Evolutionary conservation across 352 stramenopile species (phyloP).

Genomic region (Blastocystis sp.): DNA sequence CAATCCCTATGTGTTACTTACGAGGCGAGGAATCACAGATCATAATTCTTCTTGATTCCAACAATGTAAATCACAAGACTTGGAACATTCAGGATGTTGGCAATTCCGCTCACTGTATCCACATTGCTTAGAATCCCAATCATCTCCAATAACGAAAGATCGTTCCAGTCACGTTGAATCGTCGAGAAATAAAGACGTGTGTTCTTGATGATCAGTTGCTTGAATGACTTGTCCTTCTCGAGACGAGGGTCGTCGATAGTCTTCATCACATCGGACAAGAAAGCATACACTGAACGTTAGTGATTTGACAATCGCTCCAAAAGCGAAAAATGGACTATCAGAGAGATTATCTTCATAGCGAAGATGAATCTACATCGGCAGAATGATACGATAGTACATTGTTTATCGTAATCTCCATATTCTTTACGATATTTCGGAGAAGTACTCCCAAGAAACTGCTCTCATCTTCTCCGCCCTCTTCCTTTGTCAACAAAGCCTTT

Average conservation of each 20-base stretch:
- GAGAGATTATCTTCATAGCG: slow-evolving; percentile 40
- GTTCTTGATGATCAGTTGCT: slow-evolving; percentile 50
- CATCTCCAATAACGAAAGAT: slow-evolving; percentile 16
- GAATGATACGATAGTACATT: background rate
- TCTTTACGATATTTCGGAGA: slow-evolving; percentile 39
- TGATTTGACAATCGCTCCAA: slow-evolving; percentile 4
- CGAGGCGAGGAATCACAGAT: background rate
- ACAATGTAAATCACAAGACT: slow-evolving; percentile 16
- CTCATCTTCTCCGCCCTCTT: slow-evolving; percentile 52
- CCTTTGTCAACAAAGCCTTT: slow-evolving; percentile 33
- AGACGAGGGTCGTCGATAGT: slow-evolving; percentile 2
- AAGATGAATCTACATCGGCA: background rate
- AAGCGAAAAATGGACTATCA: slow-evolving; percentile 20
- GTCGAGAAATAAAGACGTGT: slow-evolving; percentile 15
- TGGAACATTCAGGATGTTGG: slow-evolving; percentile 30
- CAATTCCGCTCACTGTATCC: background rate
- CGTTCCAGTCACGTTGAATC: background rate
- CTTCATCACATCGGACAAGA: background rate
- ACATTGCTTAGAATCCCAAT: background rate
- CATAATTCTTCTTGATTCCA: slow-evolving; percentile 32
- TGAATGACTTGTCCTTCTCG: slow-evolving; percentile 17
- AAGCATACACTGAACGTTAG: slow-evolving; percentile 1
- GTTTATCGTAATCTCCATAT: slow-evolving; percentile 29
- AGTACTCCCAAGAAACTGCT: background rate
- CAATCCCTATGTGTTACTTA: background rate